Evolutionary conservation across 2,329 filamentous ascomycete genomes (phyloP), one percentile per base, ranked within the genome.

Genomic region (Penicillium sp.): DNA sequence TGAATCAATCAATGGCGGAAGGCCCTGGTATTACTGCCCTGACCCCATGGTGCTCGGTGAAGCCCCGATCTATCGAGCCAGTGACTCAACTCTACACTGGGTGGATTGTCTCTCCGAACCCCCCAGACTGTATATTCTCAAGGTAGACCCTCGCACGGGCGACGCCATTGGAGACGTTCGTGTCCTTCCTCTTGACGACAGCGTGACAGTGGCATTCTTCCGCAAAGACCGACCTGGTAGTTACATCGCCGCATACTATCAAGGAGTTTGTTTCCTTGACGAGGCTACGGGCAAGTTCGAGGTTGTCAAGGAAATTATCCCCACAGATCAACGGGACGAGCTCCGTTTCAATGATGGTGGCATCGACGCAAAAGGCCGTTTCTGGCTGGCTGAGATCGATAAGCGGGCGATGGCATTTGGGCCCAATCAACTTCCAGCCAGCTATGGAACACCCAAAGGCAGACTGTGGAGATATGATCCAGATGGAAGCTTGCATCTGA

Each of bases 331-430:
- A 49, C 60, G 70, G 4, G 69, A 66, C n/a, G 63, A 70, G 55
- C 60, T 68, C 37, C 71, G 75, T 22, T 75, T 76, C 58, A 77
- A 77, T 64, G 75, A 77, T 60, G 75, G 73, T 28, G 72, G 73
- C 1, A 65, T 74, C 33, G 73, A 75, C 55, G 72, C 72, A 1
- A 72, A 71, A 26, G 73, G 73, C 1, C 62, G 73, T 1, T 75
- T 75, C 43, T 75, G 73, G 71, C 55, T 76, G 19, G 76, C 73
- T 1, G 75, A 78, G 65, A 77, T 77, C 58, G 76, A 77, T 59
- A 70, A 69, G 38, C 62, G 66, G 58, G 75, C 75, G 4, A 72
- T 74, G 66, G 64, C 68, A 6, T 76, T 69, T 58, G 72, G 74
- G 3, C 65, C 71, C 0, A 73, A 73, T 46, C 63, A 70, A 11